These are phyloP conservation scores for Colletotrichum salicis DNA, from an alignment of 2,329 filamentous ascomycete species.

Conservation along the genomic window DNA sequence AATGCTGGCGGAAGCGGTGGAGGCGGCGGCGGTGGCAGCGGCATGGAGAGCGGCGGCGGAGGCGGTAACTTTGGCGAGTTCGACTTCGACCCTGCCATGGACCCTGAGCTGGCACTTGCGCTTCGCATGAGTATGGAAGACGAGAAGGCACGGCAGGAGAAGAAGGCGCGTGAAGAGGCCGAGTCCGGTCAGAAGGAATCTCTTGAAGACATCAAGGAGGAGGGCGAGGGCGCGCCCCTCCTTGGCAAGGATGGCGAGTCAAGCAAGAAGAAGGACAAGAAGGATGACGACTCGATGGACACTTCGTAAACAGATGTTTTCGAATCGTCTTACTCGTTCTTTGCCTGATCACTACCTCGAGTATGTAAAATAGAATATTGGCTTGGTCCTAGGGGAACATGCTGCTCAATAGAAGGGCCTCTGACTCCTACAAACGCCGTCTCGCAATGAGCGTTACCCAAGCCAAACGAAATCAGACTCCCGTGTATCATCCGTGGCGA, in stretches of 20 bases:
- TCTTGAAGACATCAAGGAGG: conserved; percentile 85
- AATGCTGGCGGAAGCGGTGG: conserved; percentile 65
- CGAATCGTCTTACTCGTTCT: neutral
- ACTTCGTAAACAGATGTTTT: conserved; percentile 69
- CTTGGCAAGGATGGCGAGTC: conserved; percentile 66
- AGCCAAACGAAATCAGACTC: conserved; percentile 2
- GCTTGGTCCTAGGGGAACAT: conserved; percentile 23
- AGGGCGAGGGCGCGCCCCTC: conserved; percentile 75
- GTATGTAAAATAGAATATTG: conserved; percentile 37
- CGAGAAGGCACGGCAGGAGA: conserved; percentile 93
- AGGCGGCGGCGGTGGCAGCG: conserved; percentile 61
- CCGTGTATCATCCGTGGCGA: neutral
- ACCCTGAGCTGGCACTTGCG: conserved; percentile 93
- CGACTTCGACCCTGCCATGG: conserved; percentile 88
- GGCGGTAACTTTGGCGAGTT: conserved; percentile 74
- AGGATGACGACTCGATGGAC: conserved; percentile 84
- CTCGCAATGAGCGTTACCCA: conserved; percentile 1
- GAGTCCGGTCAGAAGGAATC: conserved; percentile 77
- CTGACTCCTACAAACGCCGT: conserved; percentile 33
- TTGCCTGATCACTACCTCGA: conserved; percentile 25
- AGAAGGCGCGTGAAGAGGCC: conserved; percentile 81
- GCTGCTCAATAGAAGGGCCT: conserved; percentile 32
- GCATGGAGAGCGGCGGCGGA: conserved; percentile 66
- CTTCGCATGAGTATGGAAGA: conserved; percentile 98
- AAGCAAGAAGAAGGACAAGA: conserved; percentile 56